Base-by-base conservation (phyloP, 108 stramenopile species). In the Skeletonema tropicum region DNA sequence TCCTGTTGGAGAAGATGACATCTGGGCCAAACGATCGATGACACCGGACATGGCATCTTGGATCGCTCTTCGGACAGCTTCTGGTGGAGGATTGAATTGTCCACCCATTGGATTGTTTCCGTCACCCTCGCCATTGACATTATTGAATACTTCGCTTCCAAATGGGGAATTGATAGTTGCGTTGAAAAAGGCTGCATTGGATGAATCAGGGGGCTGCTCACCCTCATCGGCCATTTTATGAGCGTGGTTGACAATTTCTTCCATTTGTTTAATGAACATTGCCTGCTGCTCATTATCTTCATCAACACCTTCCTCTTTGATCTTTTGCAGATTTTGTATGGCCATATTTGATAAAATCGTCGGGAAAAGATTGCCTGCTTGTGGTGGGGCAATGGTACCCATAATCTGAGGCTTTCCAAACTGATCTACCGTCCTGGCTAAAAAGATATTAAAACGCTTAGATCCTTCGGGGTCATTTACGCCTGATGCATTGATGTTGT, bases 371-470 rank as follows among this genome's bases (percentile, higher is more conserved):
- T 96, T 96, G 3, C 95, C 95, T 12, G 90, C 93, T 63, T 90
- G 87, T 15, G 95, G 95, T 38, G 93, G 88, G 14, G 95, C 95
- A 71, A 96, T 89, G 3, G 93, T 90, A 1, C 95, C 95, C 66
- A 94, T 75, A 48, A 94, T 87, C 46, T 92, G 93, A 23, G 92
- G 92, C 35, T 84, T 88, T 5, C 92, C 92, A 68, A 81, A 77
- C 9, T 66, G 65, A 66, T 92, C 88, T 10, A 88, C 74, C 19
- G 90, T 87, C 23, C 95, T 80, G 1, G 95, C 87, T 61, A 96
- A 70, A 72, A 96, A 96, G 70, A 96, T 92, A 70, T 96, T 96
- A 88, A 96, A 96, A n/a, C 95, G 79, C 3, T 89, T 83, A 0
- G 92, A 93, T 12, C 95, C 95, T 39, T 87, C 89, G 25, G 95